Conservation (phyloP, 768 basidiomycete species). For the Tricholoma furcatifolium region DNA sequence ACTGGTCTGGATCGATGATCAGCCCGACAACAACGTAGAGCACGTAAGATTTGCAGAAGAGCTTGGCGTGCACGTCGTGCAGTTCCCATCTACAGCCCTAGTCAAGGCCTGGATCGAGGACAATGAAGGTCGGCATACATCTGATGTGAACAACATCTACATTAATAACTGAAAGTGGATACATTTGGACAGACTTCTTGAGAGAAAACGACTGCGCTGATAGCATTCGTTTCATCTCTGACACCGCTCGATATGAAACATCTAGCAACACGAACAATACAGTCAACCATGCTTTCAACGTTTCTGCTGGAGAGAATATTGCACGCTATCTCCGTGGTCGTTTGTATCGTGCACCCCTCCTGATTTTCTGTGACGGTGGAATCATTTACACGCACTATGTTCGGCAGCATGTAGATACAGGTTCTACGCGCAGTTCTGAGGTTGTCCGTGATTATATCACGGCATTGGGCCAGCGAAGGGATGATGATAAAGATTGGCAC, state of each 20-base stretch:
- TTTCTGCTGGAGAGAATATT: slow-evolving; percentile 20
- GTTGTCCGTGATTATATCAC: slow-evolving; percentile 13
- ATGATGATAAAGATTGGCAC: slow-evolving; percentile 12
- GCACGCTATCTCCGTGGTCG: slow-evolving; percentile 22
- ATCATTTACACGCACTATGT: slow-evolving; percentile 21
- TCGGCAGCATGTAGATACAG: slow-evolving; percentile 15
- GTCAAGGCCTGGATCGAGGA: slow-evolving; percentile 26
- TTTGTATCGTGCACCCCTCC: slow-evolving; percentile 19
- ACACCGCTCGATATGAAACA: slow-evolving; percentile 19
- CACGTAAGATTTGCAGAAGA: slow-evolving; percentile 18
- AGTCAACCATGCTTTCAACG: slow-evolving; percentile 13
- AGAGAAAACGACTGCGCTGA: slow-evolving; percentile 14
- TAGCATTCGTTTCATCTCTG: slow-evolving; percentile 22
- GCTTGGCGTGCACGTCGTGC: slow-evolving; percentile 19
- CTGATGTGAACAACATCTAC: neutral
- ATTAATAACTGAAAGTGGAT: neutral
- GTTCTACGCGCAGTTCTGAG: slow-evolving; percentile 15
- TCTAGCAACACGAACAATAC: neutral
- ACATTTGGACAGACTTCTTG: slow-evolving; percentile 14
- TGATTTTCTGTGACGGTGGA: slow-evolving; percentile 23
- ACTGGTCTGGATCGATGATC: slow-evolving; percentile 27
- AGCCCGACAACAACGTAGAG: slow-evolving; percentile 11
- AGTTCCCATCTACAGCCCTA: slow-evolving; percentile 19
- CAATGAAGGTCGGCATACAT: slow-evolving; percentile 20
- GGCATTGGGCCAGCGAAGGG: slow-evolving; percentile 8